These are phyloP conservation scores for Omphalea diandra DNA, from an alignment of 441 rosid genomes.

Conservation along the genomic window DNA sequence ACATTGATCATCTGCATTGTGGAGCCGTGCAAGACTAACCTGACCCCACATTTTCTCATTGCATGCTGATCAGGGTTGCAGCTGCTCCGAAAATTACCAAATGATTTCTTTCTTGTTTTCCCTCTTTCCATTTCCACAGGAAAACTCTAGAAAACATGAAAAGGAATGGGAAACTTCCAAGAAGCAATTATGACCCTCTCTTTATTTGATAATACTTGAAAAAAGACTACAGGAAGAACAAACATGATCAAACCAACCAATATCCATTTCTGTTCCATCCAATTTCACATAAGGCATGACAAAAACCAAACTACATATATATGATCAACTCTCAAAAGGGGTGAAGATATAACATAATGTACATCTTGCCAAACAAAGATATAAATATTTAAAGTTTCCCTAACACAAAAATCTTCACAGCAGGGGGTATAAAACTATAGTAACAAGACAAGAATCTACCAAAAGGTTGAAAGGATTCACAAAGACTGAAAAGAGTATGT, in stretches of 20 bases:
- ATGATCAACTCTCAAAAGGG: constrained; percentile 16
- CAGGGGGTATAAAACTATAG: constrained; percentile 22
- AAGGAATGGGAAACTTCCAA: not conserved
- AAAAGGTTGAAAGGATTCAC: not conserved
- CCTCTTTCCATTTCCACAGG: not conserved
- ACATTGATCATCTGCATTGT: not conserved
- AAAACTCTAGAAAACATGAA: not conserved
- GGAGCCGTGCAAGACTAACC: not conserved
- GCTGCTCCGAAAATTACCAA: not conserved
- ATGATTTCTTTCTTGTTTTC: not conserved
- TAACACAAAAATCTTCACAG: constrained; percentile 25
- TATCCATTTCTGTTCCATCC: not conserved
- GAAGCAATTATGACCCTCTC: not conserved
- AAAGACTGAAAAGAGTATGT: not conserved
- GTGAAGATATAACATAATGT: constrained; percentile 21
- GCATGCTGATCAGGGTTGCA: not conserved
- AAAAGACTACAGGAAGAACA: not conserved
- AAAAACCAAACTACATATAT: constrained; percentile 15
- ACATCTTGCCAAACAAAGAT: constrained; percentile 24
- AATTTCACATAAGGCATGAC: not conserved
- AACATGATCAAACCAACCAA: not conserved
- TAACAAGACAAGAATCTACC: constrained; percentile 25
- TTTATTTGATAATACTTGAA: not conserved
- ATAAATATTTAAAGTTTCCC: constrained; percentile 14
- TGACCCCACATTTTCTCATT: not conserved